Conservation (phyloP, 2,329 filamentous ascomycete genomes). For the Cladosporium sp. region DNA sequence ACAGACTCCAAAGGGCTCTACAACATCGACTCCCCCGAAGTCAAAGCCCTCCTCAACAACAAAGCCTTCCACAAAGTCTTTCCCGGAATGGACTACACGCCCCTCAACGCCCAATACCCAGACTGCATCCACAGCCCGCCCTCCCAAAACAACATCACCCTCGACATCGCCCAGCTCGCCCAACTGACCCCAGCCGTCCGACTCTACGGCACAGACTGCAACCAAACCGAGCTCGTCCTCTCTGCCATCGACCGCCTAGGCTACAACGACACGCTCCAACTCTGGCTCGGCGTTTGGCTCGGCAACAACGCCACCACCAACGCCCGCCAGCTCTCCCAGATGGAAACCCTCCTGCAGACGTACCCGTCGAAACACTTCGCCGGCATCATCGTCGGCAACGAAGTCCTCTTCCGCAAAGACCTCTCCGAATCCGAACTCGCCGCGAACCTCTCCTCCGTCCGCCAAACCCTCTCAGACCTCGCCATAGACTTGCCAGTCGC, state of each 20-base stretch:
- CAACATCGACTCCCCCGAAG: constrained; percentile 70
- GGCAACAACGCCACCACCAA: constrained; percentile 83
- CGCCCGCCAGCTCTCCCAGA: constrained; percentile 74
- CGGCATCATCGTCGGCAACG: constrained; percentile 64
- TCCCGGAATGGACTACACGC: constrained; percentile 92
- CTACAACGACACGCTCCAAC: constrained; percentile 70
- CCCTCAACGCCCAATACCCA: constrained; percentile 86
- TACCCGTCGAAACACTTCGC: constrained; percentile 58
- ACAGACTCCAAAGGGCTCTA: constrained; percentile 61
- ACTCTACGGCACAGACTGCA: constrained; percentile 94
- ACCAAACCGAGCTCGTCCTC: constrained; percentile 92
- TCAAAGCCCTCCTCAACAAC: constrained; percentile 80
- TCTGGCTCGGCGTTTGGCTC: constrained; percentile 95
- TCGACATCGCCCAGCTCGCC: constrained; percentile 84
- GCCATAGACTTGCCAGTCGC: constrained; percentile 74
- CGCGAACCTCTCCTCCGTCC: constrained; percentile 65
- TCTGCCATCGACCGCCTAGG: constrained; percentile 75
- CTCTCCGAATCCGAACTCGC: constrained; percentile 67
- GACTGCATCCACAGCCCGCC: constrained; percentile 75
- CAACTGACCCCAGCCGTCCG: constrained; percentile 86
- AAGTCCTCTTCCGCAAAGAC: constrained; percentile 63
- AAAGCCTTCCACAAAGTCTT: constrained; percentile 85
- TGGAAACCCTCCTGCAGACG: constrained; percentile 78
- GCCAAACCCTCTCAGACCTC: constrained; percentile 67
- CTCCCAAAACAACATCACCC: constrained; percentile 91